These are phyloP conservation scores for Fusarium bulbicola DNA, from an alignment of 2,329 filamentous ascomycete species.

Conservation along the genomic window DNA sequence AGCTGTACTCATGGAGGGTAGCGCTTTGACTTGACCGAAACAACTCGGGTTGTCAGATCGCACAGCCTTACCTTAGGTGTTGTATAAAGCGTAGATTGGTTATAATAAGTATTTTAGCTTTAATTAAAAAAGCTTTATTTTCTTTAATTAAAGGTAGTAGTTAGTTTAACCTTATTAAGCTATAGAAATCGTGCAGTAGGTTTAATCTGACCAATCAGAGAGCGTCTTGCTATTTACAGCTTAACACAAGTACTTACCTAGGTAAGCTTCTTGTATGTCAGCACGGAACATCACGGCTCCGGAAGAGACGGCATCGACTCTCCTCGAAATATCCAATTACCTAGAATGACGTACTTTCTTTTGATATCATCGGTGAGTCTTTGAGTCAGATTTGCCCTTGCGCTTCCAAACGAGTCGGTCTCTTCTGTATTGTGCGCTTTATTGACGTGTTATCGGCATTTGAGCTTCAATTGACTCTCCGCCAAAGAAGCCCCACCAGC, in stretches of 20 bases:
- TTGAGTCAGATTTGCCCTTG: background rate
- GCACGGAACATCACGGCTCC: conserved; percentile 36
- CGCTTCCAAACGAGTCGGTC: background rate
- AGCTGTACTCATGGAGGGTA: conserved; percentile 53
- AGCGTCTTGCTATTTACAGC: too few species aligned
- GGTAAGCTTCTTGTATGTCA: conserved; percentile 5
- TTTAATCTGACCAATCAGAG: too few species aligned
- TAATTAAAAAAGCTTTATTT: too few species aligned
- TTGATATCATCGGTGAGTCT: background rate
- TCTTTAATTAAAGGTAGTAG: too few species aligned
- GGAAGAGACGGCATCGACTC: conserved; percentile 27
- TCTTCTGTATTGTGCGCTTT: background rate
- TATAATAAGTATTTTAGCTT: too few species aligned
- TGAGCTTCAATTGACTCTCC: conserved; percentile 16
- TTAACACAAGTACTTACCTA: background rate
- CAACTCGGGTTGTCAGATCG: background rate
- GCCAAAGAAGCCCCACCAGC: conserved; percentile 25
- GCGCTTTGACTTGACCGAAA: background rate
- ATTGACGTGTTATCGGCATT: background rate
- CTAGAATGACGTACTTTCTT: background rate
- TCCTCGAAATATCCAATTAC: background rate
- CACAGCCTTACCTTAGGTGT: background rate
- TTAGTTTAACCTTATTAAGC: too few species aligned
- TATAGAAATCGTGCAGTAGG: too few species aligned
- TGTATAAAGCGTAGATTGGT: too few species aligned